phyloP scores from a whole-genome alignment of 352 stramenopile genomes.

The Bremia lactucae region DNA sequence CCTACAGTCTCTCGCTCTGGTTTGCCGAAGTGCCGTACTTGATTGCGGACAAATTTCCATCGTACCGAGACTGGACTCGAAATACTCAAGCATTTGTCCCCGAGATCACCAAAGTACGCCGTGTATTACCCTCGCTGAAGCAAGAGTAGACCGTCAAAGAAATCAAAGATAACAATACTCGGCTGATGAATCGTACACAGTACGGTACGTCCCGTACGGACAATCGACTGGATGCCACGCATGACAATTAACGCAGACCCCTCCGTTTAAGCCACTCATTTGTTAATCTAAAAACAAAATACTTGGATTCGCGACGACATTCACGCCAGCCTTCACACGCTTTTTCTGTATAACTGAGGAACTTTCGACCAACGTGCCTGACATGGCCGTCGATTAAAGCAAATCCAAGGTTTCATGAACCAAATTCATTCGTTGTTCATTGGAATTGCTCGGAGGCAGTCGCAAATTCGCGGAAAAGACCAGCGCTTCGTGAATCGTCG shows the following conservation, averaged over 20 bases:
- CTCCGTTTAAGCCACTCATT: conserved; percentile 80
- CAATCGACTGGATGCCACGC: conserved; percentile 72
- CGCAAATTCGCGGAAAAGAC: conserved; percentile 78
- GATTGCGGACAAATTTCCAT: conserved; percentile 51
- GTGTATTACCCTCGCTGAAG: conserved; percentile 50
- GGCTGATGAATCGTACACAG: conserved; percentile 35
- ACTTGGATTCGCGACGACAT: conserved; percentile 89
- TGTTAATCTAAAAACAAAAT: conserved; percentile 91
- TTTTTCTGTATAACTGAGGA: conserved; percentile 87
- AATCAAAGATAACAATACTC: conserved; percentile 7
- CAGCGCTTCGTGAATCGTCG: conserved; percentile 78
- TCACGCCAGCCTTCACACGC: conserved; percentile 86
- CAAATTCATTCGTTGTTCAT: conserved; percentile 27
- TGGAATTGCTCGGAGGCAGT: conserved; percentile 36
- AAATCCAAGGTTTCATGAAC: conserved; percentile 45
- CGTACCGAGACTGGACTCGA: conserved; percentile 66
- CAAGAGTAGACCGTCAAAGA: conserved; percentile 86
- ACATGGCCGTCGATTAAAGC: conserved; percentile 31
- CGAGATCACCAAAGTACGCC: conserved; percentile 84
- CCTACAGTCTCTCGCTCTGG: too few species aligned
- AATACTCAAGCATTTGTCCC: conserved; percentile 86
- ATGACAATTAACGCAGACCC: conserved; percentile 29
- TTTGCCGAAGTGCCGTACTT: too few species aligned
- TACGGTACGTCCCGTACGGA: conserved; percentile 78
- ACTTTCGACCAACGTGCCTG: conserved; percentile 31